Evolutionary conservation across 495 filamentous ascomycete species (phyloP).

Genomic region (Hypoxylon rickii): DNA sequence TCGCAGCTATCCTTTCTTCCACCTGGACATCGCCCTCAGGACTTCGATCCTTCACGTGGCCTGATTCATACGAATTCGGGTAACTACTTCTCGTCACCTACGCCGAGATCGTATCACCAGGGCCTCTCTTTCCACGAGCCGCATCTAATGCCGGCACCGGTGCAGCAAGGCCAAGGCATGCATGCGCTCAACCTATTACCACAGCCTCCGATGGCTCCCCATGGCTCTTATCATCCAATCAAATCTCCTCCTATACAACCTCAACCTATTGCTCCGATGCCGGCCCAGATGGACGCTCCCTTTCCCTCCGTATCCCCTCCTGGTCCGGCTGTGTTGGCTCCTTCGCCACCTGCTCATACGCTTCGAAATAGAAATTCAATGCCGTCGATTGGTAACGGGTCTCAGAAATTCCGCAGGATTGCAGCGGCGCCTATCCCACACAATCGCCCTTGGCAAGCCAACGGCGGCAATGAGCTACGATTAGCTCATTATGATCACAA

Average conservation of each 20-base stretch:
- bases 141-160: conserved; percentile 14
- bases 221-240: conserved; percentile 24
- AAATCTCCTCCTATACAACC: conserved; percentile 31
- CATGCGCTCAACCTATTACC: conserved; percentile 13
- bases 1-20: conserved; percentile 19
- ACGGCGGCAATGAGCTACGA: conserved; percentile 47
- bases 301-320: conserved; percentile 35
- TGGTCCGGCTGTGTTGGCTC: conserved; percentile 18
- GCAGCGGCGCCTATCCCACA: conserved; percentile 53
- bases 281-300: conserved; percentile 32
- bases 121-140: conserved; percentile 43
- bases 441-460: conserved; percentile 46
- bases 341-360: conserved; percentile 28
- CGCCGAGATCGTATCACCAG: conserved; percentile 48
- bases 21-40: conserved; percentile 14
- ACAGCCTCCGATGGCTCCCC: conserved; percentile 16
- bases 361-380: conserved; percentile 30
- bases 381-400: conserved; percentile 32
- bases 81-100: conserved; percentile 41
- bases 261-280: conserved; percentile 23
- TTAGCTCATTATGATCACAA: conserved; percentile 55
- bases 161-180: conserved; percentile 14
- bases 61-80: conserved; percentile 48
- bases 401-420: conserved; percentile 51
- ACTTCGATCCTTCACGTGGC: conserved; percentile 32